Percentiles rank a stretch among this genome's conserved stretches.
Conservation (phyloP, 306 rosid genomes). For the Cucumis melo region DNA sequence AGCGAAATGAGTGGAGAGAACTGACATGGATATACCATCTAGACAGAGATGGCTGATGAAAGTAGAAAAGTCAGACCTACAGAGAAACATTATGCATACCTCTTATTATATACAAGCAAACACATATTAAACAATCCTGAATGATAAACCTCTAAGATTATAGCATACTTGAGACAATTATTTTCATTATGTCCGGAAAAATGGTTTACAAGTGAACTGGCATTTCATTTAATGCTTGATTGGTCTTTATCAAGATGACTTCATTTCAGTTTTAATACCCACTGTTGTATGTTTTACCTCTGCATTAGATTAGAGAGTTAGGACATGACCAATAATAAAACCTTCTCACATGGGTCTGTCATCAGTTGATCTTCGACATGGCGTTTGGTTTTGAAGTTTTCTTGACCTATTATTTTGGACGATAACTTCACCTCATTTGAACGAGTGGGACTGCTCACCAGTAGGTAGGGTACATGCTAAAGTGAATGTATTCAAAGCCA, state of each 20-base stretch:
- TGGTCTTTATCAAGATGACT: background rate
- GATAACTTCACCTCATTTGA: background rate
- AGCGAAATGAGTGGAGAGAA: background rate
- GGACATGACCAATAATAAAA: background rate
- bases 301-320: background rate
- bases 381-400: background rate
- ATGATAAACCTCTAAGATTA: background rate
- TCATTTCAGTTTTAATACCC: background rate
- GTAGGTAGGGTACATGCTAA: background rate
- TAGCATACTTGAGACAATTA: background rate
- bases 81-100: background rate
- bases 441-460: background rate
- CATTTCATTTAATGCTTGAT: background rate
- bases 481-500: background rate
- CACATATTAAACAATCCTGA: background rate
- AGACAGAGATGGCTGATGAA: background rate
- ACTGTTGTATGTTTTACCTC: background rate
- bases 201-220: background rate
- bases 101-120: background rate
- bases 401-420: background rate
- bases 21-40: background rate
- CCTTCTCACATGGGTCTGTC: constrained; percentile 1
- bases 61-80: background rate
- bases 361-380: background rate
- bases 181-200: background rate